Percentiles rank a stretch among this genome's conserved stretches.
Conservation (phyloP, 129 eudicot species). For the Smallanthus sonchifolius region DNA sequence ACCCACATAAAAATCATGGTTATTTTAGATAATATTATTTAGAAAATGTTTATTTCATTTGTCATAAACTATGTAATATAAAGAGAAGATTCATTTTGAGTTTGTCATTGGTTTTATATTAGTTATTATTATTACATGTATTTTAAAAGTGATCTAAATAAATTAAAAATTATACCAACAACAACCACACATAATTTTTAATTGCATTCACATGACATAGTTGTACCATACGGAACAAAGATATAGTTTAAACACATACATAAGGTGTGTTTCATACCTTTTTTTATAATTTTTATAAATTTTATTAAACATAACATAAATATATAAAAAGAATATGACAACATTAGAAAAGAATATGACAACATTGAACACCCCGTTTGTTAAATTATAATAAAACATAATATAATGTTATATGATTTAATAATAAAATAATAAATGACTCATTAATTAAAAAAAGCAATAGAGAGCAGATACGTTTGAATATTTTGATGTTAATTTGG, state of each 20-base stretch:
- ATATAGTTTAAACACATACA: not conserved
- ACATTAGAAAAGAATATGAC: not conserved
- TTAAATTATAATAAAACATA: not conserved
- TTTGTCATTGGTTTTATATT: not conserved
- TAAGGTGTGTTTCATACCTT: not conserved
- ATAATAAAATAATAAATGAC: no score
- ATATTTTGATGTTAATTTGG: no score
- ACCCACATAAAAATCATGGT: not conserved
- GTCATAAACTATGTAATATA: not conserved
- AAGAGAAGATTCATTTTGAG: not conserved
- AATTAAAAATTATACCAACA: not conserved
- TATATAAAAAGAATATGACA: not conserved
- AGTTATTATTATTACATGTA: not conserved
- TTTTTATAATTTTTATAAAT: no score
- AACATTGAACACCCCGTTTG: not conserved
- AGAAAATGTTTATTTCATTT: not conserved
- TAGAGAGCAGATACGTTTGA: no score
- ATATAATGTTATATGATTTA: not conserved
- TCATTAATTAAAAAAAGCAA: no score
- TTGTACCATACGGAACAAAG: slow-evolving; percentile 1
- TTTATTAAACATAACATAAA: no score
- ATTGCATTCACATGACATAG: slow-evolving; percentile 9
- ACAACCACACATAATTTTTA: not conserved
- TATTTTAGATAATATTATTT: not conserved
- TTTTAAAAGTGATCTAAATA: no score